Evolutionary conservation across 495 filamentous ascomycete genomes (phyloP), one percentile per base, ranked within the genome.

Genomic region (Hypoxylon lenormandii): DNA sequence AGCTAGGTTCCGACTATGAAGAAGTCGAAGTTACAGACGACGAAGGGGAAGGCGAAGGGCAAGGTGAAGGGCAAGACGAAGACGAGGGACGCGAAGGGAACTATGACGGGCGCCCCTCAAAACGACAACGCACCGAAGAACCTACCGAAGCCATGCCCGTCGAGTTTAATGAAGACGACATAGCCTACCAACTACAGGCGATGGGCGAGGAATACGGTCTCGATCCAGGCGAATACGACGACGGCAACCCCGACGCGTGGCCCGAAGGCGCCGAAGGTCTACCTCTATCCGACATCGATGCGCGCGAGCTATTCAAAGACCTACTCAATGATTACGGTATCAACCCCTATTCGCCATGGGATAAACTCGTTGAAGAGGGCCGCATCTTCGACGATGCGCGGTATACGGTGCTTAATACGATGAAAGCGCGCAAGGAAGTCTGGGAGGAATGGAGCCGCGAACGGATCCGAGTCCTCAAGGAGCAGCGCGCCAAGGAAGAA

Each of bases 91-190:
- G 73, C 47, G 79, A 76, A n/a, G 78, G 72, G 4, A 78, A 81
- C 26, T 81, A 85, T 5, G 82, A 82, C 16, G 80, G 78, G 12
- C 82, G 86, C 47, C 78, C 85, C 3, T 79, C 83, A 13, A 94
- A 94, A 74, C 86, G 91, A 10, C 86, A 87, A 63, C 86, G 85
- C 40, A 91, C 86, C 12, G 87, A 89, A 63, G 86, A 86, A 0
- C 80, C 78, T 40, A 52, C 69, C 4, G 80, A 80, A 15, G 82
- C 88, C 21, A 70, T 74, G 16, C 89, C 91, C 0, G 74, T 96
- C 40, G 95, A 98, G 69, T 97, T 98, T 73, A 91, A 92, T 22
- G 95, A 98, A 74, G 94, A 94, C 43, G 96, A 98, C 74, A 94
- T 98, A 63, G 93, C 91, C 30, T 94, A 90, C 69, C 95, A 98